phyloP scores from a whole-genome alignment of 495 filamentous ascomycete species.

The Penicillium argentinense region DNA sequence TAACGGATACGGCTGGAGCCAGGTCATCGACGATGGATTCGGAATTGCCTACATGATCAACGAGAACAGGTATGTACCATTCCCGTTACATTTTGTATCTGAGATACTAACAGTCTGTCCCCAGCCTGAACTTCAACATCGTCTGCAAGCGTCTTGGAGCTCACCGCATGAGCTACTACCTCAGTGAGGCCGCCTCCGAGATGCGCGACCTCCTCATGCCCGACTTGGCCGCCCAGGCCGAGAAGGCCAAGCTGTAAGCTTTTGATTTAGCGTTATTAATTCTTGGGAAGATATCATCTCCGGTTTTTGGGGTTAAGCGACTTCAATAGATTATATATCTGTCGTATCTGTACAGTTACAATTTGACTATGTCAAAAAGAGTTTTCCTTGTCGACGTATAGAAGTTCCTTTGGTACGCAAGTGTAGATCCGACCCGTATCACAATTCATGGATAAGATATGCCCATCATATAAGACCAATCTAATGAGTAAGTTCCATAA shows the following conservation, averaged over 20 bases:
- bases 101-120: slow-evolving; percentile 20
- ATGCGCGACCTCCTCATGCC: slow-evolving; percentile 85
- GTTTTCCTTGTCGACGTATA: no score
- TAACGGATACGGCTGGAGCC: slow-evolving; percentile 99
- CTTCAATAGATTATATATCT: no score
- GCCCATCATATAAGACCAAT: no score
- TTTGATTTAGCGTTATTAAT: slow-evolving; percentile 6
- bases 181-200: slow-evolving; percentile 90
- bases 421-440: no score
- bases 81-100: neutral
- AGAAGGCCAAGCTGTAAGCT: slow-evolving; percentile 82
- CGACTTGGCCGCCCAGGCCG: slow-evolving; percentile 66
- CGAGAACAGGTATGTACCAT: slow-evolving; percentile 66
- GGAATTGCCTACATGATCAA: slow-evolving; percentile 99
- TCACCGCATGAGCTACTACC: slow-evolving; percentile 89
- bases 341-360: no score
- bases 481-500: no score
- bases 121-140: slow-evolving; percentile 95
- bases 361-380: no score
- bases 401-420: no score
- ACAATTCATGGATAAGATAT: no score
- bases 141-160: slow-evolving; percentile 89
- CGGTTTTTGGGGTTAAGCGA: no score
- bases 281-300: no score
- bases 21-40: slow-evolving; percentile 94